Conservation (phyloP, 129 eudicot species). For the Chrysanthemum lavandulifolium region DNA sequence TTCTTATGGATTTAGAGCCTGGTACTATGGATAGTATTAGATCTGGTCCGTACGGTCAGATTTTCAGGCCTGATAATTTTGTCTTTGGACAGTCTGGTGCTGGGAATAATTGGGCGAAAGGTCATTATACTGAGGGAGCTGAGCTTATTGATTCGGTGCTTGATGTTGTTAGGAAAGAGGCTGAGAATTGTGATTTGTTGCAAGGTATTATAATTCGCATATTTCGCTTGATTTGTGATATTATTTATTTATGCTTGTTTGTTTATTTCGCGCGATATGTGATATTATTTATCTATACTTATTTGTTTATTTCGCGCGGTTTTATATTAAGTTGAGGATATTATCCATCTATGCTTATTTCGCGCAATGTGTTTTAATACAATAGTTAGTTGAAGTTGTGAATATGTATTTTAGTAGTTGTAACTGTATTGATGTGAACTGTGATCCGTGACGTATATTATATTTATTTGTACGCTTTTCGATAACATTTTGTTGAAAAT, state of each 20-base stretch:
- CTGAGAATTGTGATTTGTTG: conserved; percentile 76
- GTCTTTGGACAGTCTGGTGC: conserved; percentile 88
- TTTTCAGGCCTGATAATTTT: conserved; percentile 78
- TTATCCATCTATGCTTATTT: too few species aligned
- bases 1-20: conserved; percentile 87
- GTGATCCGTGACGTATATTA: too few species aligned
- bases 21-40: conserved; percentile 89
- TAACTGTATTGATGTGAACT: too few species aligned
- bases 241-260: background rate
- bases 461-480: too few species aligned
- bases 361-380: background rate
- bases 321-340: too few species aligned
- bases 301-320: too few species aligned
- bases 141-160: conserved; percentile 80
- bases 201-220: conserved; percentile 44
- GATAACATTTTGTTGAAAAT: too few species aligned
- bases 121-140: conserved; percentile 90
- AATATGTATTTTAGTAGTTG: too few species aligned
- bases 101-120: conserved; percentile 85
- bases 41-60: conserved; percentile 81
- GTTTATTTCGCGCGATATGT: background rate
- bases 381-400: too few species aligned
- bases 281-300: background rate
- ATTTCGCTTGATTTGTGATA: background rate
- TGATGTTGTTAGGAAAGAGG: conserved; percentile 86